phyloP scores from a whole-genome alignment of 345 rosid genomes.

The Dimocarpus longan region DNA sequence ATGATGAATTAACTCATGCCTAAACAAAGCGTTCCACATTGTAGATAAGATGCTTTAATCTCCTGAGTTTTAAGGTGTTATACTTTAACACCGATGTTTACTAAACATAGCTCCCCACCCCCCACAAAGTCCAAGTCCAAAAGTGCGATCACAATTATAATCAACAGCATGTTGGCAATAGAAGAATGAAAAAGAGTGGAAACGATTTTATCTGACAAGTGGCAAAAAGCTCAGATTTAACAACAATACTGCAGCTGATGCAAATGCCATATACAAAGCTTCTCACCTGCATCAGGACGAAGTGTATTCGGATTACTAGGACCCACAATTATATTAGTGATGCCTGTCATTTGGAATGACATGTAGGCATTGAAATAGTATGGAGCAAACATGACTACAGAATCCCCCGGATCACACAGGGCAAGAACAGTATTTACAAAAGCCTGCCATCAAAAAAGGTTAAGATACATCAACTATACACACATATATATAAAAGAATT shows the following conservation, averaged over 20 bases:
- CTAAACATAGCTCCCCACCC: not conserved
- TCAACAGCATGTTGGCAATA: not conserved
- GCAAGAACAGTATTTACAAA: constrained; percentile 88
- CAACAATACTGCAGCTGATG: not conserved
- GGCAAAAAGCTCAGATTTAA: not conserved
- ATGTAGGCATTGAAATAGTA: constrained; percentile 97
- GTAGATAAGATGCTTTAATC: not conserved
- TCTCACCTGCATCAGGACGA: constrained; percentile 86
- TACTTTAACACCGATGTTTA: not conserved
- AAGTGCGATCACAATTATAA: not conserved
- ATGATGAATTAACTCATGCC: not conserved
- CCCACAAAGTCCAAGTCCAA: not conserved
- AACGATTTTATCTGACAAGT: not conserved
- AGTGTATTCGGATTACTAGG: constrained; percentile 71
- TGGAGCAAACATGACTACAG: constrained; percentile 93
- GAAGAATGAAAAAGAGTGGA: not conserved
- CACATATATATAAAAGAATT: not conserved
- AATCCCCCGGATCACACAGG: constrained; percentile 86
- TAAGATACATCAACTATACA: constrained; percentile 6
- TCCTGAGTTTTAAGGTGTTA: not conserved
- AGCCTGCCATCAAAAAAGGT: constrained; percentile 56
- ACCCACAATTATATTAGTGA: constrained; percentile 84
- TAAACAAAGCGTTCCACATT: not conserved
- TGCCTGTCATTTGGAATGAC: constrained; percentile 98
- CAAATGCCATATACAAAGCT: constrained; percentile 13